These are phyloP conservation scores for Lasiodiplodia sp. DNA, from an alignment of 2,329 filamentous ascomycete genomes.

Conservation along the genomic window DNA sequence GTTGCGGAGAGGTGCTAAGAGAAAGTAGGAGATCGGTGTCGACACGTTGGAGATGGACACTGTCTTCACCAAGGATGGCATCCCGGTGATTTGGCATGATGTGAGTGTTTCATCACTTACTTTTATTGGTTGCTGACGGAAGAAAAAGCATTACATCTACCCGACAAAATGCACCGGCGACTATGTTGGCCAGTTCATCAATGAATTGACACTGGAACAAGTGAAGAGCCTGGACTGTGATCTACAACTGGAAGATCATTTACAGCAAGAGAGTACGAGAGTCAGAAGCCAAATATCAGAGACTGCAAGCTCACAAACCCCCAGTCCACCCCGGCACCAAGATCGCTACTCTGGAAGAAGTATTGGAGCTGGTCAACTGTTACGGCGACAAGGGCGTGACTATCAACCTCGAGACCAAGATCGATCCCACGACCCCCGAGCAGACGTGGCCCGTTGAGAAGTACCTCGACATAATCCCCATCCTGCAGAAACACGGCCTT, in stretches of 20 bases:
- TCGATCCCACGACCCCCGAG: constrained; percentile 35
- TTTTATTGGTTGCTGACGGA: neutral
- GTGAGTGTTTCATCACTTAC: neutral
- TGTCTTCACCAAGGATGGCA: constrained; percentile 37
- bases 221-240: constrained; percentile 38
- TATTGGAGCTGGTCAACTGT: constrained; percentile 37
- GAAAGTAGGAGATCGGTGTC: constrained; percentile 33
- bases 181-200: constrained; percentile 35
- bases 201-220: constrained; percentile 36
- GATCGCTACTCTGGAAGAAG: constrained; percentile 37
- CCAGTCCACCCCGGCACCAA: constrained; percentile 33
- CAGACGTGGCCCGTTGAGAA: constrained; percentile 34
- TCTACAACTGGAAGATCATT: constrained; percentile 32
- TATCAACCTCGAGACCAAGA: constrained; percentile 39
- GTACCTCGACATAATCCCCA: constrained; percentile 36
- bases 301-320: neutral
- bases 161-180: constrained; percentile 36
- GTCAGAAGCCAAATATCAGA: neutral
- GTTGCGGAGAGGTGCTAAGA: neutral
- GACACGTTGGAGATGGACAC: constrained; percentile 38
- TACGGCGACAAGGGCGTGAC: constrained; percentile 35
- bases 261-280: constrained; percentile 31
- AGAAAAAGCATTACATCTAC: constrained; percentile 33
- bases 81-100: constrained; percentile 39
- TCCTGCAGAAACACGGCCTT: constrained; percentile 34